Base-by-base conservation (phyloP, 495 filamentous ascomycete genomes). In the Penicillium pulvis region DNA sequence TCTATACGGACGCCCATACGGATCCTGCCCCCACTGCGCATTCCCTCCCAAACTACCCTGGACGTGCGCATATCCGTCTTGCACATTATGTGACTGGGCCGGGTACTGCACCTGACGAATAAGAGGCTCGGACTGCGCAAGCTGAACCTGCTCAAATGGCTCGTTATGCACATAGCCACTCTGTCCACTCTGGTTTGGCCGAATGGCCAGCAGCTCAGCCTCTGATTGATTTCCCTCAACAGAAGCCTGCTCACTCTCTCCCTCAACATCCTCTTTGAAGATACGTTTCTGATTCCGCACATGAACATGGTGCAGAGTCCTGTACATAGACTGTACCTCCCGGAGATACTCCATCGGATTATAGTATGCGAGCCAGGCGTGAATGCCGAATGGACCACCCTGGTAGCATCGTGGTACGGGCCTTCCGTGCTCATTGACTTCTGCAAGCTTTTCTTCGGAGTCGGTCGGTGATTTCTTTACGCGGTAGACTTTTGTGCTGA, bases 401-500 rank as follows among this genome's bases (percentile, higher is more conserved):
- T 62, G 63, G 24, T 65, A 65, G 6, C n/a, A 19, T n/a, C 53
- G 55, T 17, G 33, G 45, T 17, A 14, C 31, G 4, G 39, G 36
- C 35, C 43, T 11, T 23, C 30, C 17, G 16, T 20, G n/a, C 31
- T 28, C 49, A 14, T 14, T 24, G 33, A 54, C 17, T 9, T 35
- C 19, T 42, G 31, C n/a, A 28, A 20, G 16, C 36, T 19, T 50
- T 20, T 39, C 24, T 1, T 19, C n/a, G 8, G 26, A 16, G 6
- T 31, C 42, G n/a, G 2, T 11, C 1, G 35, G 35, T 12, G 41
- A 20, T 46, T 24, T 4, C 9, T 45, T 28, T 1, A 55, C 20
- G 6, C 26, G 24, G 56, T 75, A 75, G 1, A 65, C 66, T 16
- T 48, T 60, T 12, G 57, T 55, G 35, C 51, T 57, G 57, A 72